Evolutionary conservation across 2,329 filamentous ascomycete genomes (phyloP), one percentile per base, ranked within the genome.

Genomic region (Cladosporium sp.): DNA sequence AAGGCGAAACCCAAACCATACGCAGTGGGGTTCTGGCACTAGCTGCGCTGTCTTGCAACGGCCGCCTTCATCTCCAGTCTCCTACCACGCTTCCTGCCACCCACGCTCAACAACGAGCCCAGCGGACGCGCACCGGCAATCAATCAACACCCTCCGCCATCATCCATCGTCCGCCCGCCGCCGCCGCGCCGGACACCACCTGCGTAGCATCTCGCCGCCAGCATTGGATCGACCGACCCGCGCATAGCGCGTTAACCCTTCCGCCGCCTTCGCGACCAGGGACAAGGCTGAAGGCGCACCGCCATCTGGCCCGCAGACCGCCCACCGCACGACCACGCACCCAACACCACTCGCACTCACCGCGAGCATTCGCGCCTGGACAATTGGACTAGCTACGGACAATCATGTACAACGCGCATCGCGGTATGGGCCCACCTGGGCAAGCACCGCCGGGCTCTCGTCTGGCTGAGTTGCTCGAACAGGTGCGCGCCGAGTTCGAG

Each of bases 401-500:
- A 47, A 47, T 30, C 66, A 96, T 97, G 91, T 96, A 96, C 76
- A 89, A 89, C 74, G 79, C 84, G 70, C 92, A 95, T 80, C 90
- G 90, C 73, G 88, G 87, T 74, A 88, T 95, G 83, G 88, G 86
- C 63, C 78, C 79, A 63, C 71, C 71, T 62, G 72, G 72, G 56
- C 69, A 64, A 65, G 87, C 85, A 65, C 87, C 89, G 61, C 87
- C 89, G 61, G 83, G 81, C 77, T 83, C 79, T 67, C 91, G 94
- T 66, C 82, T 97, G 68, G 91, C 89, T 66, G 93, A 99, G 81
- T 85, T 97, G 64, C 83, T 99, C 71, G 93, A 97, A 59, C 88
- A 92, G 73, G 85, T 99, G 68, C 87, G 93, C 71, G 83, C 85
- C 70, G 94, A 99, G 76, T 97, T 97, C 67, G 93, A 97, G 66